Evolutionary conservation across 257 asterid species (phyloP), one percentile per base, ranked within the genome.

Genomic region (Thymus mandschuricus): DNA sequence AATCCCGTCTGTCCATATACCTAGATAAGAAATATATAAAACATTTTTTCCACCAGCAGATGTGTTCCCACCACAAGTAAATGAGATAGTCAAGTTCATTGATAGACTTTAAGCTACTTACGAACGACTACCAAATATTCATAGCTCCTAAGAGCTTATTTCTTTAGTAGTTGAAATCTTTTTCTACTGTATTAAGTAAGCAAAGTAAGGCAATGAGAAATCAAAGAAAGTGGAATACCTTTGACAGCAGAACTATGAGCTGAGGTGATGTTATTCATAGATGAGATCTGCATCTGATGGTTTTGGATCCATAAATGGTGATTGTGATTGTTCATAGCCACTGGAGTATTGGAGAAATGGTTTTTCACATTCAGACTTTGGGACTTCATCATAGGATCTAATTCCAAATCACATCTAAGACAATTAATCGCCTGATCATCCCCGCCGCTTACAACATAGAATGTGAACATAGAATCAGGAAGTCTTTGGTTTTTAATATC

Each of bases 161-260:
- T 34, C 50, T 60, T 28, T 29, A 33, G 40, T 29, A 72, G 12
- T 60, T 29, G 46, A 57, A n/a, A n/a, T n/a, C n/a, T 21, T 21
- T 21, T 21, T 21, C 21, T 21, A 21, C 21, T 21, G 21, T 21
- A 21, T 21, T 21, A 21, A 21, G 21, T 28, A 66, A 35, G 33
- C 40, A 46, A 51, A 28, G 30, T 30, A 21, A 21, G 51, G 27
- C 28, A 35, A 71, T 34, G 28, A 48, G 70, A 57, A 65, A 5
- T 45, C 7, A 15, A 31, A 69, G 40, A n/a, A 51, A 35, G 34
- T 66, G 59, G 54, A 13, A 63, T 79, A 91, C 97, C 99, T 94
- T 94, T 91, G 76, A 94, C 86, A 34, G 99, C 96, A 71, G 97
- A 91, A 80, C 88, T 83, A 79, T 94, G 99, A 79, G 99, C 97